phyloP scores from a whole-genome alignment of 805 yeast species.

The Yarrowia bubula region DNA sequence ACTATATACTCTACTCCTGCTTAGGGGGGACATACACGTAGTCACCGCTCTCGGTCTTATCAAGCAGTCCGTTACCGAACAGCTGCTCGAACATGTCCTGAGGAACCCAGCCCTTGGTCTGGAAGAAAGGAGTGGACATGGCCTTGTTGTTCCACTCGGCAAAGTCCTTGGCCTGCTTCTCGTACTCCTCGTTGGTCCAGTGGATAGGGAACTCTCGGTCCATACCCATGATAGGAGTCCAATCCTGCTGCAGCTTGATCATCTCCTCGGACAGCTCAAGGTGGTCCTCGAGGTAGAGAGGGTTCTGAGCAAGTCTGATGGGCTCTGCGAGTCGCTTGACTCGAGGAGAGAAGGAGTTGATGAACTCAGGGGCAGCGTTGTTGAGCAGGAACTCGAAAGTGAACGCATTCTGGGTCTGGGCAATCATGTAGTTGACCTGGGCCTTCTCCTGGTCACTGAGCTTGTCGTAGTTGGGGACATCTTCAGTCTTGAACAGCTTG shows the following conservation, averaged over 20 bases:
- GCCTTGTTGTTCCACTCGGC: slow-evolving; percentile 67
- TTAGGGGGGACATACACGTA: slow-evolving; percentile 40
- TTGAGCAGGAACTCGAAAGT: slow-evolving; percentile 80
- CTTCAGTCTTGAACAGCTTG: slow-evolving; percentile 74
- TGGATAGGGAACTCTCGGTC: slow-evolving; percentile 54
- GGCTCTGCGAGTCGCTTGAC: slow-evolving; percentile 52
- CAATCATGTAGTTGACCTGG: slow-evolving; percentile 81
- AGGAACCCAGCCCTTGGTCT: slow-evolving; percentile 94
- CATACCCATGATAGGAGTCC: slow-evolving; percentile 33
- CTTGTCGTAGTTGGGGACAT: slow-evolving; percentile 65
- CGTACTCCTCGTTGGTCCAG: slow-evolving; percentile 58
- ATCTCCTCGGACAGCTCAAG: slow-evolving; percentile 39
- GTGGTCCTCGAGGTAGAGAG: slow-evolving; percentile 32
- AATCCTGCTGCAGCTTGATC: slow-evolving; percentile 35
- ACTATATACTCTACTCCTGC: slow-evolving; percentile 19
- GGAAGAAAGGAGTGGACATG: slow-evolving; percentile 75
- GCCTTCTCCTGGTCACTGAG: slow-evolving; percentile 71
- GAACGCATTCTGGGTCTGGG: slow-evolving; percentile 87
- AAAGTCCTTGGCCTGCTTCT: slow-evolving; percentile 55
- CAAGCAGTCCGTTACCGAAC: slow-evolving; percentile 64
- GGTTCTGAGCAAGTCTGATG: slow-evolving; percentile 36
- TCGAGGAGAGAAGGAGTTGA: slow-evolving; percentile 78
- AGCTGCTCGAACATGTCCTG: slow-evolving; percentile 83
- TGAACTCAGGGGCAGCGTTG: slow-evolving; percentile 53
- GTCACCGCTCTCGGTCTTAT: slow-evolving; percentile 58